Evolutionary conservation across 2,329 filamentous ascomycete genomes (phyloP).

Genomic region (Fusarium sp.): DNA sequence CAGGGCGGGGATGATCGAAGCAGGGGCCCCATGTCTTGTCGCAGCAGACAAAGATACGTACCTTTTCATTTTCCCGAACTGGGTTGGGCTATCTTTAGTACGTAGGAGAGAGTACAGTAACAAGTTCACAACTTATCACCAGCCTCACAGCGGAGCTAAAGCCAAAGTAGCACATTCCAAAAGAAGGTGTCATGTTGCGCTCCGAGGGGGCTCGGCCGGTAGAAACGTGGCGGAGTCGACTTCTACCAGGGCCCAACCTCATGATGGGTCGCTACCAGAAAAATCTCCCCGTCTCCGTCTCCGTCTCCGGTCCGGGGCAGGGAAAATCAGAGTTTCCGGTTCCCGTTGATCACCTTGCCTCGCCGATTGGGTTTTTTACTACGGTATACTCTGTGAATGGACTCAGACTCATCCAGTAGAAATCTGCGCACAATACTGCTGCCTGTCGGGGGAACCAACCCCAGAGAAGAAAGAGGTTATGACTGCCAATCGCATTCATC

Average conservation of each 20-base stretch:
- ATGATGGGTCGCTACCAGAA: neutral
- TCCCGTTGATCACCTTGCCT: neutral
- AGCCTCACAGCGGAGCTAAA: slow-evolving; percentile 18
- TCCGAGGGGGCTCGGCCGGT: slow-evolving; percentile 29
- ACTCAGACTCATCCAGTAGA: slow-evolving; percentile 12
- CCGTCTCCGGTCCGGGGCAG: neutral
- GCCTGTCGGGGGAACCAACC: slow-evolving; percentile 33
- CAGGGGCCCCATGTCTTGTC: slow-evolving; percentile 9
- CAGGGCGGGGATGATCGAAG: slow-evolving; percentile 35
- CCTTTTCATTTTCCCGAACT: neutral
- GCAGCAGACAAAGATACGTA: neutral
- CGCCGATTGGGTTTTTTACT: slow-evolving; percentile 14
- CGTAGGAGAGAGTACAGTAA: neutral
- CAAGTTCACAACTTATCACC: slow-evolving; percentile 7
- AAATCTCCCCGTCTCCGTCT: slow-evolving; percentile 25
- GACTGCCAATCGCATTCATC: slow-evolving; percentile 23
- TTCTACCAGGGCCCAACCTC: neutral
- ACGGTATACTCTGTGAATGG: slow-evolving; percentile 3
- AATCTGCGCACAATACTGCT: slow-evolving; percentile 26
- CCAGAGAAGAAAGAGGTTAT: slow-evolving; percentile 33
- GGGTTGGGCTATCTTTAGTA: neutral
- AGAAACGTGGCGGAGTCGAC: slow-evolving; percentile 43
- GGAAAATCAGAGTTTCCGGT: slow-evolving; percentile 22
- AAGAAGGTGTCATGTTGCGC: slow-evolving; percentile 32
- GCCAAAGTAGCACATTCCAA: slow-evolving; percentile 19